A percentile compares a stretch with the other conserved stretches of the same genome.
Conservation (phyloP, 208 protist species). For the Trypanosoma scelopori region DNA sequence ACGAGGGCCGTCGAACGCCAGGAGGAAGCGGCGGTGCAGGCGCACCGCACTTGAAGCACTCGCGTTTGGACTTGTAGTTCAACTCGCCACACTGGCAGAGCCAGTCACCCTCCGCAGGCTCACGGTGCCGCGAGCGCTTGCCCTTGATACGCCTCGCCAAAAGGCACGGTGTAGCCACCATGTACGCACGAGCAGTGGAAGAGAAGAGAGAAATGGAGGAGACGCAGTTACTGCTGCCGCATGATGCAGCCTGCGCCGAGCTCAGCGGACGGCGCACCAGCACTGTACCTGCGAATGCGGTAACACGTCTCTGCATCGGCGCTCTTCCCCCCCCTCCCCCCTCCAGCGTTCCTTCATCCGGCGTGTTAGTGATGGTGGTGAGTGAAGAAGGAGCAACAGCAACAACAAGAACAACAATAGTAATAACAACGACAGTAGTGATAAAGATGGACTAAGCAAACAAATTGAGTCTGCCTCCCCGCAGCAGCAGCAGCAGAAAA, state of each 20-base stretch:
- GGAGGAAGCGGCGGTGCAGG: slow-evolving; percentile 86
- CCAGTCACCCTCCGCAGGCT: slow-evolving; percentile 82
- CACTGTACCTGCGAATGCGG: neutral
- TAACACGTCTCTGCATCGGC: neutral
- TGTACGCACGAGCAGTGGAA: neutral
- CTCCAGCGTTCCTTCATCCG: neutral
- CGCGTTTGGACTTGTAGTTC: slow-evolving; percentile 84
- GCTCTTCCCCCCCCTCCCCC: slow-evolving; percentile 2
- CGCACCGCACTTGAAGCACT: slow-evolving; percentile 91
- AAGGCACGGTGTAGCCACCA: slow-evolving; percentile 3
- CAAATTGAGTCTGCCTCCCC: too few species aligned
- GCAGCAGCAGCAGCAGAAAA: too few species aligned
- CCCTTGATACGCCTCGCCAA: slow-evolving; percentile 59
- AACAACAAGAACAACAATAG: neutral
- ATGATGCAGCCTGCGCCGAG: neutral
- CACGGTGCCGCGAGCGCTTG: slow-evolving; percentile 45
- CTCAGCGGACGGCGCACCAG: neutral
- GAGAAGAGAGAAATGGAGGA: too few species aligned
- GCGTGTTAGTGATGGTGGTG: neutral
- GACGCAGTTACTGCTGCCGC: neutral
- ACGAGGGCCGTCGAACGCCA: slow-evolving; percentile 68
- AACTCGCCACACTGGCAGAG: slow-evolving; percentile 86
- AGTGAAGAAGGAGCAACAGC: neutral
- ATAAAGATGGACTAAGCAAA: neutral
- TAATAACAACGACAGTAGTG: neutral